Evolutionary conservation across 805 yeast species (phyloP).

Genomic region (Teunomyces funiuensis): DNA sequence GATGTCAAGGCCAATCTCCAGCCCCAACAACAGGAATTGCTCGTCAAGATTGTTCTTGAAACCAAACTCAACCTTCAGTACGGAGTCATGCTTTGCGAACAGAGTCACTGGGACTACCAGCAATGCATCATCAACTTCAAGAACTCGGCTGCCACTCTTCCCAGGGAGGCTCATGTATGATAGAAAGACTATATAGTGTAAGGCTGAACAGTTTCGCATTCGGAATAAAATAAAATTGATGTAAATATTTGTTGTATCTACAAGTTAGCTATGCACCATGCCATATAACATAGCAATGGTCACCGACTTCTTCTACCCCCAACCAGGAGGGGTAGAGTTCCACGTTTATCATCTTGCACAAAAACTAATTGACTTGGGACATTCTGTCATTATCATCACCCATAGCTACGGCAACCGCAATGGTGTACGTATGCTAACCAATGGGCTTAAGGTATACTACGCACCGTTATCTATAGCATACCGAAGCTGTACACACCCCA

Average conservation of each 20-base stretch:
- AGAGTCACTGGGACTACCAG: conserved; percentile 80
- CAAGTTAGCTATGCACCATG: conserved; percentile 13
- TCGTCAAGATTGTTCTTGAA: conserved; percentile 63
- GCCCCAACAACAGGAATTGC: conserved; percentile 59
- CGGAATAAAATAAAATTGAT: neutral
- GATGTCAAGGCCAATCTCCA: conserved; percentile 52
- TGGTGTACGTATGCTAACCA: conserved; percentile 81
- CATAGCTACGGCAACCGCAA: conserved; percentile 82
- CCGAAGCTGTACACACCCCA: conserved; percentile 83
- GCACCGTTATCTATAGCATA: conserved; percentile 80
- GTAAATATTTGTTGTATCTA: neutral
- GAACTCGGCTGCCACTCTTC: conserved; percentile 55
- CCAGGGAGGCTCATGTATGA: conserved; percentile 37
- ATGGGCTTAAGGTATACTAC: conserved; percentile 91
- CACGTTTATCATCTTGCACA: conserved; percentile 92
- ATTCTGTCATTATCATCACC: conserved; percentile 81
- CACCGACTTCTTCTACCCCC: conserved; percentile 96
- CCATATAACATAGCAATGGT: conserved; percentile 63
- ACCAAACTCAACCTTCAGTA: conserved; percentile 79
- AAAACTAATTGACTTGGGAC: conserved; percentile 75
- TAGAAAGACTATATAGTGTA: conserved; percentile 3
- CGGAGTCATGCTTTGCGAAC: conserved; percentile 80
- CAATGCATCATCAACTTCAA: conserved; percentile 70
- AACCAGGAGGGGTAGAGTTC: conserved; percentile 96
- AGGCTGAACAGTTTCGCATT: neutral